These are phyloP conservation scores for Colletotrichum destructivum DNA, from an alignment of 2,329 filamentous ascomycete genomes.

Conservation along the genomic window DNA sequence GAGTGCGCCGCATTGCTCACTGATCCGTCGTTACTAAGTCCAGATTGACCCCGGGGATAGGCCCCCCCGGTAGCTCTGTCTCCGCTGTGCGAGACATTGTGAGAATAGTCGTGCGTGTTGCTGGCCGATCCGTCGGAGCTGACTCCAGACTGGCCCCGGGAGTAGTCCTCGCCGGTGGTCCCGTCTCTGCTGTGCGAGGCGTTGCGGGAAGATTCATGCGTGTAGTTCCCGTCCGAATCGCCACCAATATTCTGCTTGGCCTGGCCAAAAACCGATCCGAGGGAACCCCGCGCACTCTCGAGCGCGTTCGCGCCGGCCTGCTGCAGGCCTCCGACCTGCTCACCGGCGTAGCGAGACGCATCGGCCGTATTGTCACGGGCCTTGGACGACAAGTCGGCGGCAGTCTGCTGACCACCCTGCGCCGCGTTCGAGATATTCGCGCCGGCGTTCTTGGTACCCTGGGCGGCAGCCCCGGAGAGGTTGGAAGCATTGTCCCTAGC, in stretches of 20 bases:
- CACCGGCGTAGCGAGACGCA: background rate
- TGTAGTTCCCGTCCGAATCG: background rate
- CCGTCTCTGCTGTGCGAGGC: background rate
- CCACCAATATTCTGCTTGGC: background rate
- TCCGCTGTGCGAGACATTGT: background rate
- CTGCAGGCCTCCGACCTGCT: background rate
- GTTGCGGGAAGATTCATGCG: background rate
- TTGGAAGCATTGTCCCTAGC: background rate
- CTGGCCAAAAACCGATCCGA: background rate
- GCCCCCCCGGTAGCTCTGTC: fast-evolving
- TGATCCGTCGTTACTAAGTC: background rate
- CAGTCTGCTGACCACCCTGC: background rate
- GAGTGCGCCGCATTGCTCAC: background rate
- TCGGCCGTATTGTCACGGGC: background rate
- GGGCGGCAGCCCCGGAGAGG: background rate
- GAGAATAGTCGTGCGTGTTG: background rate
- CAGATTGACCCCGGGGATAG: background rate
- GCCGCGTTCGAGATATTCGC: background rate
- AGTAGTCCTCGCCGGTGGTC: fast-evolving
- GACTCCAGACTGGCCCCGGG: background rate
- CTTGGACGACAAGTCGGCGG: background rate
- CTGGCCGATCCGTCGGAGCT: background rate
- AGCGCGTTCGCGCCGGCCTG: background rate
- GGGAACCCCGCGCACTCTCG: background rate
- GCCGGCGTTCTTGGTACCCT: background rate